A percentile compares a stretch with the other conserved stretches of the same genome.
Evolutionary conservation across 768 basidiomycete genomes (phyloP).

Genomic region (Boletus edulis): DNA sequence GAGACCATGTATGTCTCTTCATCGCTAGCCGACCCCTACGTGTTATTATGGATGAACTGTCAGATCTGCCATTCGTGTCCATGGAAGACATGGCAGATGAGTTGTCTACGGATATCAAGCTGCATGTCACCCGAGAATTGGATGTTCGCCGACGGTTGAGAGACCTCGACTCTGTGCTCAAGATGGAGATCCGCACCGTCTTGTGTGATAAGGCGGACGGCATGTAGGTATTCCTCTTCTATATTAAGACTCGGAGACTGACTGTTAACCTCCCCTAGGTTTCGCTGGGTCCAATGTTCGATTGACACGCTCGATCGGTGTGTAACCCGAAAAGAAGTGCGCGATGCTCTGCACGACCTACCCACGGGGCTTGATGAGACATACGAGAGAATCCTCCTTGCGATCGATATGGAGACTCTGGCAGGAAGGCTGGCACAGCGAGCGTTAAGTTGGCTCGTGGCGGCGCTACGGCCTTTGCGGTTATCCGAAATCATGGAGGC

Average conservation of each 20-base stretch:
- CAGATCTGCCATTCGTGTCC: neutral
- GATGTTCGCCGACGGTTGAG: neutral
- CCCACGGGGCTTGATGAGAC: conserved; percentile 2
- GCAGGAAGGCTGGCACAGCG: neutral
- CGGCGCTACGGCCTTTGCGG: neutral
- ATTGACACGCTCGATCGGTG: neutral
- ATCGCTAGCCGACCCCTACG: neutral
- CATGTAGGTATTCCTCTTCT: neutral
- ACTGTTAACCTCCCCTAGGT: neutral
- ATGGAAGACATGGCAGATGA: neutral
- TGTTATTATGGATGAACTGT: neutral
- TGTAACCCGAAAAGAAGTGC: neutral
- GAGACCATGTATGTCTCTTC: neutral
- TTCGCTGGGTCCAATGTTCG: conserved; percentile 4
- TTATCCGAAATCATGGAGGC: conserved; percentile 1
- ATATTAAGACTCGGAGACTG: neutral
- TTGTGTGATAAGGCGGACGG: neutral
- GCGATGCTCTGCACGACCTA: neutral
- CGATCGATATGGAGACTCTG: neutral
- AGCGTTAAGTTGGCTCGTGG: conserved; percentile 1
- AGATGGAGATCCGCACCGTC: neutral
- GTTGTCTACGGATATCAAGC: neutral
- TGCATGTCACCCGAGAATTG: conserved; percentile 1
- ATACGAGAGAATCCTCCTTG: conserved; percentile 2
- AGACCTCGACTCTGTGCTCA: neutral